Conservation (phyloP, 306 rosid species). For the Lotus japonicus region DNA sequence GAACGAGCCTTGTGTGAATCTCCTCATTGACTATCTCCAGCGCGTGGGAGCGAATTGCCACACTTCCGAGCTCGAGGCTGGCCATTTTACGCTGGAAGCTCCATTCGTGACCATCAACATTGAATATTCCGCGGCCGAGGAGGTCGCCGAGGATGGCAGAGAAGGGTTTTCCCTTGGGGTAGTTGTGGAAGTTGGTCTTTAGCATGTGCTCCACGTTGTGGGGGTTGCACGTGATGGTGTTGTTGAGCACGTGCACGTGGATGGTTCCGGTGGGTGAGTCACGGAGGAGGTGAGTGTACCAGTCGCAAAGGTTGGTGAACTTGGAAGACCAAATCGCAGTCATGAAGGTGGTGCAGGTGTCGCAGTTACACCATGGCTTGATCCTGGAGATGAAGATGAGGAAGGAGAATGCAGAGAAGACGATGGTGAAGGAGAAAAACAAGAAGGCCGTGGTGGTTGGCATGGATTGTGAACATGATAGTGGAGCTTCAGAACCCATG, state of each 20-base stretch:
- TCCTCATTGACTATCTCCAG: conserved; percentile 31
- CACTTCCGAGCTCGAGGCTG: conserved; percentile 47
- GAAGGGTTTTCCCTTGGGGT: conserved; percentile 76
- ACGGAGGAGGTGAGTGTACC: conserved; percentile 64
- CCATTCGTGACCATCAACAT: conserved; percentile 69
- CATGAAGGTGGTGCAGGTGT: conserved; percentile 41
- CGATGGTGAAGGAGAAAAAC: conserved; percentile 57
- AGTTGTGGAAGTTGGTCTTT: conserved; percentile 58
- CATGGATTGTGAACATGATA: conserved; percentile 25
- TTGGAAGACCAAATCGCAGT: conserved; percentile 31
- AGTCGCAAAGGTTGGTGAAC: conserved; percentile 56
- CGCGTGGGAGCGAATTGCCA: conserved; percentile 53
- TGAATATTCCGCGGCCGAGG: conserved; percentile 73
- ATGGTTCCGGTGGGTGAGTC: conserved; percentile 54
- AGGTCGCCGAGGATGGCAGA: conserved; percentile 74
- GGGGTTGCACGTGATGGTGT: conserved; percentile 58
- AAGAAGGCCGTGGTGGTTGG: conserved; percentile 17
- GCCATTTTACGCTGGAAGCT: conserved; percentile 79
- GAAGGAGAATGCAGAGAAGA: conserved; percentile 47
- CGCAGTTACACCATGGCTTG: conserved; percentile 77
- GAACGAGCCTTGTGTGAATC: conserved; percentile 46
- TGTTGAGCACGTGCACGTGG: conserved; percentile 56
- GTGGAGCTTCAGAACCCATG: conserved; percentile 6
- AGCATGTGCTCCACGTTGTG: conserved; percentile 72
- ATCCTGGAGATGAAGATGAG: conserved; percentile 46